These are phyloP conservation scores for Curvularia verruculosa DNA, from an alignment of 2,329 filamentous ascomycete genomes.

Conservation along the genomic window DNA sequence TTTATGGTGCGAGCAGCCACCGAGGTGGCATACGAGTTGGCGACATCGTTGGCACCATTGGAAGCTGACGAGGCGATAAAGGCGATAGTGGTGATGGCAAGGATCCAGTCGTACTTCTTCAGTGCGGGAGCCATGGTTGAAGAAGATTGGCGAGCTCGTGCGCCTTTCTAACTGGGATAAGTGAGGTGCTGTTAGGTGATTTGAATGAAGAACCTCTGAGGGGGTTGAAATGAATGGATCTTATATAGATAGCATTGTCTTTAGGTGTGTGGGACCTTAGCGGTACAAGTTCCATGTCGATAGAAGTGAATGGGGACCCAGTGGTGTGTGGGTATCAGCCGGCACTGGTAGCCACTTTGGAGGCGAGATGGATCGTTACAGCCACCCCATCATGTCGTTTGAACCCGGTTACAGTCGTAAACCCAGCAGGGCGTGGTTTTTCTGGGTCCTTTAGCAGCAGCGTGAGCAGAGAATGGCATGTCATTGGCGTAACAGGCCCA, in stretches of 20 bases:
- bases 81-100: constrained; percentile 49
- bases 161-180: constrained; percentile 4
- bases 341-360: constrained; percentile 1
- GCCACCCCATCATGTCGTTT: constrained; percentile 10
- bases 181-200: neutral
- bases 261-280: neutral
- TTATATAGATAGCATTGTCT: constrained; percentile 7
- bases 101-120: constrained; percentile 49
- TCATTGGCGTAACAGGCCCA: constrained; percentile 1
- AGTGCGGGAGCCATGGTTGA: constrained; percentile 13
- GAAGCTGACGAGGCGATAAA: constrained; percentile 45
- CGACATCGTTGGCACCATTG: constrained; percentile 60
- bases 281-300: neutral
- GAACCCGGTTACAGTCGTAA: neutral
- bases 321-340: neutral
- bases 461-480: neutral
- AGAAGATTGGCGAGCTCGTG: constrained; percentile 3
- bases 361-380: constrained; percentile 8
- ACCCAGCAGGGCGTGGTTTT: neutral
- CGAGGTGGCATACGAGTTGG: constrained; percentile 58
- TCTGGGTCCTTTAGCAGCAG: neutral
- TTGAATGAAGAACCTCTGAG: neutral
- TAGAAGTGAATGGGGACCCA: neutral
- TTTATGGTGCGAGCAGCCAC: constrained; percentile 57
- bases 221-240: constrained; percentile 1